Evolutionary conservation across 164 flowering plant species (phyloP).

Genomic region (Liriodendron chinense): DNA sequence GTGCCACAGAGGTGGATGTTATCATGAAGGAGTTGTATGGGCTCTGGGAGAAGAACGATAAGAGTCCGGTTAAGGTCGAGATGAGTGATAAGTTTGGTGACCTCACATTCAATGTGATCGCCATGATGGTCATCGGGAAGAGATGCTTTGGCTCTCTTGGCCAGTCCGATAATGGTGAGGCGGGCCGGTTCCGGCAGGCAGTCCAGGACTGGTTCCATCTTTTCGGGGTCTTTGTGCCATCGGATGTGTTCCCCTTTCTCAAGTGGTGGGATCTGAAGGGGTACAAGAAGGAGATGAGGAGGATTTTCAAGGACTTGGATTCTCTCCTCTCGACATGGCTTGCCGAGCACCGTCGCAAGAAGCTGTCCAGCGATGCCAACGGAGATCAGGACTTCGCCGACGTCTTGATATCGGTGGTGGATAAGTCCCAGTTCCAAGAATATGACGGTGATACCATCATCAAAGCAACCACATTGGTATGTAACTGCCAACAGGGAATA

Average conservation of each 20-base stretch:
- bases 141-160: slow-evolving; percentile 21
- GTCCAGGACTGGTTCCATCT: slow-evolving; percentile 2
- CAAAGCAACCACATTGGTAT: slow-evolving; percentile 8
- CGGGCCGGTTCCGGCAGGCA: slow-evolving; percentile 3
- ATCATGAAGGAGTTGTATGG: slow-evolving; percentile 6
- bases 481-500: too few species aligned
- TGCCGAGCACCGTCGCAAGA: slow-evolving; percentile 1
- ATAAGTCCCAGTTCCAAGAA: neutral
- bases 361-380: neutral
- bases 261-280: slow-evolving; percentile 3
- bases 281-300: slow-evolving; percentile 1
- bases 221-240: neutral
- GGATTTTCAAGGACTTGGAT: neutral
- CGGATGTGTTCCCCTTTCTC: slow-evolving; percentile 7
- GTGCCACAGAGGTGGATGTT: slow-evolving; percentile 9
- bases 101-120: slow-evolving; percentile 29
- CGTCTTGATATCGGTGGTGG: slow-evolving; percentile 1
- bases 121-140: slow-evolving; percentile 45
- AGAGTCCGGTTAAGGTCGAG: neutral
- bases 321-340: neutral
- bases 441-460: neutral
- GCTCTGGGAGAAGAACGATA: neutral
- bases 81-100: slow-evolving; percentile 28
- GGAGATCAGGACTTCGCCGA: slow-evolving; percentile 4
- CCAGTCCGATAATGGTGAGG: neutral